Percentiles rank a stretch among this genome's conserved stretches.
phyloP scores from a whole-genome alignment of 495 filamentous ascomycete genomes.

The Aspergillus nanangensis region DNA sequence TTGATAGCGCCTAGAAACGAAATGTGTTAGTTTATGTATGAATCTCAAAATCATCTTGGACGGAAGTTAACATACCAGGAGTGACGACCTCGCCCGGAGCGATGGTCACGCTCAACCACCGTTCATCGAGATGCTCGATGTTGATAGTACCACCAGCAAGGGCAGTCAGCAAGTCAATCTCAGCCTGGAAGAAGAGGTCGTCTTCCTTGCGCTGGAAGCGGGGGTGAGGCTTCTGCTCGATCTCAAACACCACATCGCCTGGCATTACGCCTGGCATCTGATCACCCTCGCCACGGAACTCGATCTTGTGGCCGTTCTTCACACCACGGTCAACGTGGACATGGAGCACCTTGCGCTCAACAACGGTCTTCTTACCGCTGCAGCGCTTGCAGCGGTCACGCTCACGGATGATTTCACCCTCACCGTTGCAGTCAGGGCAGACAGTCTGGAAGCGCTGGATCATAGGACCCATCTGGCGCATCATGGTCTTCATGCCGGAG shows the following conservation, averaged over 20 bases:
- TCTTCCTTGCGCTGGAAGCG: constrained; percentile 96
- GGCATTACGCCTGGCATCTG: constrained; percentile 89
- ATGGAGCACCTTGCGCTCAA: constrained; percentile 96
- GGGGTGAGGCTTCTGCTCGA: constrained; percentile 94
- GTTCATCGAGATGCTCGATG: constrained; percentile 95
- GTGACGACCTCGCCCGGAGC: constrained; percentile 89
- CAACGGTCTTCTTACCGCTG: constrained; percentile 92
- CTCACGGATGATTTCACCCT: constrained; percentile 92
- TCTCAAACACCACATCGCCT: constrained; percentile 95
- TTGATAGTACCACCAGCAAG: constrained; percentile 83
- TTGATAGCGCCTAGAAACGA: constrained; percentile 82
- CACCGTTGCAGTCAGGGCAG: constrained; percentile 95
- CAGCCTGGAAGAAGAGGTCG: constrained; percentile 90
- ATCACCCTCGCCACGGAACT: constrained; percentile 95
- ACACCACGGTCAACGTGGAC: constrained; percentile 97
- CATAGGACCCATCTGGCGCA: constrained; percentile 99
- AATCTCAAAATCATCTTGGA: background rate
- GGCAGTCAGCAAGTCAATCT: constrained; percentile 94
- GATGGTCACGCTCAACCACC: constrained; percentile 91
- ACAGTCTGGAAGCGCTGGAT: constrained; percentile 99
- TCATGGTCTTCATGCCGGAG: constrained; percentile 98
- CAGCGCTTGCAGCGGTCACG: constrained; percentile 95
- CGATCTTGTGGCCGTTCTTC: constrained; percentile 87
- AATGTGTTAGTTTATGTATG: constrained; percentile 18
- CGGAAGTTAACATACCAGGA: constrained; percentile 63